These are phyloP conservation scores for Talaromyces marneffei DNA, from an alignment of 2,329 filamentous ascomycete genomes.

Conservation along the genomic window DNA sequence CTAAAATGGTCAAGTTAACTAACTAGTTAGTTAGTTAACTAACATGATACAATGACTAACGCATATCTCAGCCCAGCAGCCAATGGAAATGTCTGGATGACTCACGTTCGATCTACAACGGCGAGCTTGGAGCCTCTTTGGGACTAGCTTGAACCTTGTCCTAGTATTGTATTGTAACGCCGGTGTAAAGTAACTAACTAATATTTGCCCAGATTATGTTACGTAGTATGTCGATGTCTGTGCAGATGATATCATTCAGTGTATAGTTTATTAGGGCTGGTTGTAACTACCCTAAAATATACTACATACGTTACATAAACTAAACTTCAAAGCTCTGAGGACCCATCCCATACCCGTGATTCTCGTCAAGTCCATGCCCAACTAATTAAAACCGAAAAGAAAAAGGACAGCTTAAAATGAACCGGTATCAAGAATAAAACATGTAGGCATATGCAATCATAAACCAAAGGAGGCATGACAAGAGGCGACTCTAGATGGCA, in stretches of 20 bases:
- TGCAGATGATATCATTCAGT: not conserved
- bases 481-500: conserved; percentile 2
- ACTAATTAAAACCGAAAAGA: not conserved
- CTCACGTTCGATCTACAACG: not conserved
- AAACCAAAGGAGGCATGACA: not conserved
- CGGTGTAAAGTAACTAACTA: no score
- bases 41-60: not conserved
- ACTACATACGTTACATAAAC: no score
- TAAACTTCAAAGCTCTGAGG: not conserved
- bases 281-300: no score
- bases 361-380: not conserved
- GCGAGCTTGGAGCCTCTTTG: not conserved
- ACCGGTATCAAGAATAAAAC: not conserved
- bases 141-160: not conserved
- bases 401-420: not conserved
- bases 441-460: not conserved
- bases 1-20: no score
- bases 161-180: not conserved
- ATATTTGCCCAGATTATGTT: not conserved
- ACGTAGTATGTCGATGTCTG: not conserved
- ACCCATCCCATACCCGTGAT: not conserved
- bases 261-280: not conserved
- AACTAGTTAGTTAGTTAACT: no score
- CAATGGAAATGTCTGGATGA: not conserved
- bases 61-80: not conserved